Base-by-base conservation (phyloP, 805 yeast species). In the Saccharomycopsis javanensis region DNA sequence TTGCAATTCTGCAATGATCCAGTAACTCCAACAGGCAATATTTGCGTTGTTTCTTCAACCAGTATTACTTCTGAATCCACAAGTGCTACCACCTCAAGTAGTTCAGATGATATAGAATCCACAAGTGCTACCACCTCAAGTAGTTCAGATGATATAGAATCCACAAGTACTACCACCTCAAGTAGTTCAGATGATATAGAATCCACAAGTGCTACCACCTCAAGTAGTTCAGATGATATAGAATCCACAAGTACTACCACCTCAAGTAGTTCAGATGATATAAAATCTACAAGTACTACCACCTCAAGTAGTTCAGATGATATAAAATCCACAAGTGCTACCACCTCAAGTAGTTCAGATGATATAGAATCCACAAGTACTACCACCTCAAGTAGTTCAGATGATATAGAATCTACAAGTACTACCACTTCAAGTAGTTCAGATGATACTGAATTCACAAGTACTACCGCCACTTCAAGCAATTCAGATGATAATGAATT, bases 1-100 rank as follows among this genome's bases (percentile, higher is more conserved):
- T 57, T 69, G 51, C 65, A 60, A 20, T 66, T 60, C 28, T 70
- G 73, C 63, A 54, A 55, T 53, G 53, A 63, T 16, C 61, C 67
- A 16, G 64, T 69, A 37, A 63, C 64, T 30, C 72, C 73, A 63
- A 69, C 72, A 42, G 72, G 71, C 58, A 65, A 71, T 23, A 16
- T 53, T 4, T 67, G 71, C 63, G 60, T 61, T 55, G 55, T 67
- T 52, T 67, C 62, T n/a, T n/a, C 33, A 10, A 30, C 33, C 33
- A 30, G 33, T 55, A 60, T 65, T 58, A 30, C 57, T 18, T 30
- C 57, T 53, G 3, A 54, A 20, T 27, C 50, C 30, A 13, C 58
- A 33, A 25, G 51, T 30, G 20, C 34, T 1, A n/a, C 55, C 28
- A 35, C 53, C 23, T 38, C 37, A 1, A 27, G 46, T 23, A 35